Conservation (phyloP, 2,329 filamentous ascomycete genomes). For the Colletotrichum sp. region DNA sequence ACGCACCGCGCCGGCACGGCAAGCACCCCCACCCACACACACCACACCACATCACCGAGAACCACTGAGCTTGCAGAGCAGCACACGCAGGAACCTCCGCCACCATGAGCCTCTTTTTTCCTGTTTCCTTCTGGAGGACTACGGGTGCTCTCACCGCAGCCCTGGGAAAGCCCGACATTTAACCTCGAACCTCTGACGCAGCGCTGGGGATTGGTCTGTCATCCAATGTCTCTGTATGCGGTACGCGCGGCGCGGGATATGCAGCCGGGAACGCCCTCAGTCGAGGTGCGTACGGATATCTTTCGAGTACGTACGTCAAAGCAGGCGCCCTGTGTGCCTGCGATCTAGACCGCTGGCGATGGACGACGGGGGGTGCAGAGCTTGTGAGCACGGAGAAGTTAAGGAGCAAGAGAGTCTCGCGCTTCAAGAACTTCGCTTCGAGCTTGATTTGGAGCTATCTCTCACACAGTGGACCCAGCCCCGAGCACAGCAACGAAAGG, state of each 20-base stretch:
- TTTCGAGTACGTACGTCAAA: neutral
- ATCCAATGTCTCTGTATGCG: neutral
- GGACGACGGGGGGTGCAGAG: neutral
- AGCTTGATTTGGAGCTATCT: neutral
- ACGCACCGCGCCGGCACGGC: neutral
- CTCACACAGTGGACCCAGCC: neutral
- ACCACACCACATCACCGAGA: neutral
- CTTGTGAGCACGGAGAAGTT: neutral
- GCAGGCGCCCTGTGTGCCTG: neutral
- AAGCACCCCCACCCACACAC: neutral
- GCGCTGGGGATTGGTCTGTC: neutral
- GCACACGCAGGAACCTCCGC: neutral
- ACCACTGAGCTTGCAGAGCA: neutral
- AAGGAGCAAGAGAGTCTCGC: neutral
- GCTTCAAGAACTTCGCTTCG: neutral
- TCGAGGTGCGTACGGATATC: neutral
- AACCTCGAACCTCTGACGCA: neutral
- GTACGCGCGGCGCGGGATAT: neutral
- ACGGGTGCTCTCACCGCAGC: neutral
- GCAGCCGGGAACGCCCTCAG: neutral
- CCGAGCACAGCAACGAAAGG: neutral
- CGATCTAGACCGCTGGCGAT: neutral
- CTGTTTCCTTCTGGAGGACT: neutral
- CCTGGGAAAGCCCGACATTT: neutral
- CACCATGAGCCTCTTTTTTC: neutral